Percentiles rank a stretch among this genome's conserved stretches.
Evolutionary conservation across 495 filamentous ascomycete genomes (phyloP).

Genomic region (Xylaria intraflava): DNA sequence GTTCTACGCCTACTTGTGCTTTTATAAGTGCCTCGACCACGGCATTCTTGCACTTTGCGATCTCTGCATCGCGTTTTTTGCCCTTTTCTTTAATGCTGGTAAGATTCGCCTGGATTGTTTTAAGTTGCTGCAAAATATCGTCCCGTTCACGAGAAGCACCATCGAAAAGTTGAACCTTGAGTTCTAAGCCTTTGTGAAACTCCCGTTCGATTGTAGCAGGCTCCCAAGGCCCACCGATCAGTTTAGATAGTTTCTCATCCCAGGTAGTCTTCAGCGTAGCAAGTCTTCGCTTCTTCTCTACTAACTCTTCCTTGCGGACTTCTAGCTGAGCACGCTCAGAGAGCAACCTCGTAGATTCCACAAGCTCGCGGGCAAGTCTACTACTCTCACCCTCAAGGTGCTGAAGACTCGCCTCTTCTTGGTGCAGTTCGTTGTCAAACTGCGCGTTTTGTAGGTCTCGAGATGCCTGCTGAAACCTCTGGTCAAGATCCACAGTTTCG

Average conservation of each 20-base stretch:
- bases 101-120: conserved; percentile 73
- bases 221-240: conserved; percentile 61
- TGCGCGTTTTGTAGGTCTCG: conserved; percentile 51
- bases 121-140: conserved; percentile 59
- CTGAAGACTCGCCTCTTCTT: conserved; percentile 55
- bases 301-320: conserved; percentile 66
- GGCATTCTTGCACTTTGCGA: conserved; percentile 47
- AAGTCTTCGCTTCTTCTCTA: conserved; percentile 61
- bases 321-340: conserved; percentile 73
- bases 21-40: conserved; percentile 39
- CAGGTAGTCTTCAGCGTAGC: conserved; percentile 72
- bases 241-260: conserved; percentile 54
- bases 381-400: conserved; percentile 61
- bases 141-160: conserved; percentile 66
- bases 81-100: conserved; percentile 53
- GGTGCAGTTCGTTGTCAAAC: conserved; percentile 62
- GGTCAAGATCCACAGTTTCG: conserved; percentile 61
- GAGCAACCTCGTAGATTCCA: conserved; percentile 71
- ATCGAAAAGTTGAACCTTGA: conserved; percentile 42
- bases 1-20: conserved; percentile 23
- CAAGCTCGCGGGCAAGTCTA: conserved; percentile 64
- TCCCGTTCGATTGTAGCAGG: conserved; percentile 61
- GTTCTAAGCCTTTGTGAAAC: conserved; percentile 59
- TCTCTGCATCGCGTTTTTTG: conserved; percentile 57
- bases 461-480: conserved; percentile 54